These are phyloP conservation scores for Citrus unshiu DNA, from an alignment of 345 rosid genomes.

Conservation along the genomic window DNA sequence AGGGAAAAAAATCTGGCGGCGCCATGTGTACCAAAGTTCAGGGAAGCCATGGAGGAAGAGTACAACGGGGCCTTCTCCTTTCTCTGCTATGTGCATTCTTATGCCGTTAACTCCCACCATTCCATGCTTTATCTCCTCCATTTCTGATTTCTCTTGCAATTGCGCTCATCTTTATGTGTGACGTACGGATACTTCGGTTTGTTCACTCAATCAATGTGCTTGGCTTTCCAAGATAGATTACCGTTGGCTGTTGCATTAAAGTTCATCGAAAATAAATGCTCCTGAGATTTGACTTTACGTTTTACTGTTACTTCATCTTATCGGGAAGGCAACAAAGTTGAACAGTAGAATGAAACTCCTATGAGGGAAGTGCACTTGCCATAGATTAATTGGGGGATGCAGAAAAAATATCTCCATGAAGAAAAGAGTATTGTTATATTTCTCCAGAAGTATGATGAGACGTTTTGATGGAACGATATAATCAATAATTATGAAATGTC, in stretches of 20 bases:
- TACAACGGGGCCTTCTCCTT: constrained; percentile 51
- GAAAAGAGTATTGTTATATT: too few species aligned
- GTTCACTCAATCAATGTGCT: background rate
- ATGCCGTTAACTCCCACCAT: constrained; percentile 61
- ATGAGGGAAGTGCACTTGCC: too few species aligned
- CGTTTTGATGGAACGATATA: too few species aligned
- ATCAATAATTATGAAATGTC: too few species aligned
- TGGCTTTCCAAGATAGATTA: background rate
- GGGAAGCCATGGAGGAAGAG: constrained; percentile 88
- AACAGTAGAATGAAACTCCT: too few species aligned
- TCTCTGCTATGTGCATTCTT: constrained; percentile 71
- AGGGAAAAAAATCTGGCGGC: constrained; percentile 52
- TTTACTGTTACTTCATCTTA: background rate
- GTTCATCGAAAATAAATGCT: background rate
- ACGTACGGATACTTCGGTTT: background rate
- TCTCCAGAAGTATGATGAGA: too few species aligned
- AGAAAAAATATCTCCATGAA: too few species aligned
- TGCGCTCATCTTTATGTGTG: background rate
- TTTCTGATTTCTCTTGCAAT: constrained; percentile 1
- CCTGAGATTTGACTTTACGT: background rate
- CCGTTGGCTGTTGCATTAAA: background rate
- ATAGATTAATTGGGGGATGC: too few species aligned
- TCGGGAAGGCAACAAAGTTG: too few species aligned
- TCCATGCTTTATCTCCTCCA: constrained; percentile 58
- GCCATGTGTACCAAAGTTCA: constrained; percentile 84